Conservation (phyloP, 441 rosid genomes). For the Corymbia citriodora region DNA sequence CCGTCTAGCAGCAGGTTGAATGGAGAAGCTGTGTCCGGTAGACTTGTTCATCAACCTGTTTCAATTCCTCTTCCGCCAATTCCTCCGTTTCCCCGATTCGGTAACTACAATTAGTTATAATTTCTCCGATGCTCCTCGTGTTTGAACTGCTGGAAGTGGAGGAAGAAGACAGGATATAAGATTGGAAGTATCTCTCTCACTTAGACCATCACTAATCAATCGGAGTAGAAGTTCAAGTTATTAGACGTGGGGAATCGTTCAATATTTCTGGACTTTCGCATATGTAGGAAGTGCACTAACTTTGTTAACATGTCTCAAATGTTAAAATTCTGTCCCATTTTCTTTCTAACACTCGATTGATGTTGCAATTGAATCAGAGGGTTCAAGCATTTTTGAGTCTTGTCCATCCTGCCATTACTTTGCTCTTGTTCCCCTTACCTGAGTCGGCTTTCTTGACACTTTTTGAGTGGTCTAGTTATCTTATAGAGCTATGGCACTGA, state of each 20-base stretch:
- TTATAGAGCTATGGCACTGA: not conserved
- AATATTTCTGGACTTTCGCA: not conserved
- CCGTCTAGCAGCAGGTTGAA: not conserved
- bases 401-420: not conserved
- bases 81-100: not conserved
- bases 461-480: not conserved
- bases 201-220: not conserved
- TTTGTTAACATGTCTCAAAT: not conserved
- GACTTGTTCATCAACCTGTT: not conserved
- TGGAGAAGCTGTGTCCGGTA: not conserved
- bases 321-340: not conserved
- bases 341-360: not conserved
- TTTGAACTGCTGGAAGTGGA: not conserved
- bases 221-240: not conserved
- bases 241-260: not conserved
- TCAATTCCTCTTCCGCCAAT: not conserved
- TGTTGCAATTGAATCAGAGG: not conserved
- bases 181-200: not conserved
- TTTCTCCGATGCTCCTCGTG: not conserved
- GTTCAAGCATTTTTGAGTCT: not conserved
- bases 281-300: not conserved
- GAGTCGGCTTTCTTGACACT: not conserved
- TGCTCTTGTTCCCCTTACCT: not conserved
- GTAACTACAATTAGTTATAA: not conserved
- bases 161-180: not conserved